Evolutionary conservation across 371 early-diverging fungal genomes (phyloP).

Genomic region (Batkoa obscura): DNA sequence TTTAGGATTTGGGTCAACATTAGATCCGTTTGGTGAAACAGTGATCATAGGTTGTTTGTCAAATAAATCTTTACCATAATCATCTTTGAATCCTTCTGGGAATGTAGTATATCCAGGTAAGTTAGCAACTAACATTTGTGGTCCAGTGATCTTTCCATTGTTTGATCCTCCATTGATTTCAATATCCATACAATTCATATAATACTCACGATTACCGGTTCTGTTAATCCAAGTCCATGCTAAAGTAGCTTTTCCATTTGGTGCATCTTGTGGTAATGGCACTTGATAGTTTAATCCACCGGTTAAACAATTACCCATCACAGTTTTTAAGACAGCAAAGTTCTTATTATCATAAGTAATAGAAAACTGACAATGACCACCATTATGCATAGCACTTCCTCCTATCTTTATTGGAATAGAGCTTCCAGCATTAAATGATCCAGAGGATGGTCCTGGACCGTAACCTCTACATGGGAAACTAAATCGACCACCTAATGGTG

Average conservation of each 20-base stretch:
- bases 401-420: conserved; percentile 11
- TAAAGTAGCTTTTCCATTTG: conserved; percentile 12
- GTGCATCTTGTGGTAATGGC: conserved; percentile 6
- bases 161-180: not conserved
- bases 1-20: not conserved
- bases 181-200: conserved; percentile 9
- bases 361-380: conserved; percentile 4
- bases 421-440: conserved; percentile 13
- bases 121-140: not conserved
- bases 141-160: conserved; percentile 1
- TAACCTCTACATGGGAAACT: conserved; percentile 11
- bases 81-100: conserved; percentile 1
- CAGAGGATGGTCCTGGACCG: not conserved
- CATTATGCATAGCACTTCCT: conserved; percentile 5
- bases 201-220: conserved; percentile 1
- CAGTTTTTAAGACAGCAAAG: conserved; percentile 2
- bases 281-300: not conserved
- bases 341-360: not conserved
- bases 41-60: not conserved
- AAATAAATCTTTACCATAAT: not conserved
- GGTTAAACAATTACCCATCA: not conserved
- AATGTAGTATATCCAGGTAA: not conserved
- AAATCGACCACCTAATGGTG: not conserved
- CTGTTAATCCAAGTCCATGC: conserved; percentile 5
- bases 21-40: not conserved